These are phyloP conservation scores for Glycine tomentella DNA, from an alignment of 306 rosid species.

Conservation along the genomic window DNA sequence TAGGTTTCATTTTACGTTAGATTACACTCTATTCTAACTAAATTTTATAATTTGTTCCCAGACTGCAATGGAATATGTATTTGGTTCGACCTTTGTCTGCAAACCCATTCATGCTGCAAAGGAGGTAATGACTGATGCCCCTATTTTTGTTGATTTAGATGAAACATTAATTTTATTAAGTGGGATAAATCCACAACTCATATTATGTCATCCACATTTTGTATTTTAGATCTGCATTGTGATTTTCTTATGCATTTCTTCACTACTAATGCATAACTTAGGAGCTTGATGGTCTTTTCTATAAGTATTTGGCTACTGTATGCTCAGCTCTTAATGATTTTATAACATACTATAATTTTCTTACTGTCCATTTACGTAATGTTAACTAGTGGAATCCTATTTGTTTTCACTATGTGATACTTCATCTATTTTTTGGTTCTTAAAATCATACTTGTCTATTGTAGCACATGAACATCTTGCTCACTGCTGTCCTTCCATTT, in stretches of 20 bases:
- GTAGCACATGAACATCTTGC: slow-evolving; percentile 29
- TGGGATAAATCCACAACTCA: slow-evolving; percentile 20
- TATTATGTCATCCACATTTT: slow-evolving; percentile 27
- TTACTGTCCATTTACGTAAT: no score
- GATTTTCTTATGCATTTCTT: slow-evolving; percentile 1
- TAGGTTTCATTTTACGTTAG: slow-evolving; percentile 23
- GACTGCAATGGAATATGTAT: no score
- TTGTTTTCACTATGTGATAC: no score
- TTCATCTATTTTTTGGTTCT: no score
- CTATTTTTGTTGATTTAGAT: slow-evolving; percentile 28
- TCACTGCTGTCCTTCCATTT: slow-evolving; percentile 13
- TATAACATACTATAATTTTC: no score
- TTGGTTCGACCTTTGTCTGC: no score
- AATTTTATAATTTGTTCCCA: slow-evolving; percentile 50
- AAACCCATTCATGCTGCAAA: no score
- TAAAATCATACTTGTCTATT: slow-evolving; percentile 8
- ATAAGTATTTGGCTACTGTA: slow-evolving; percentile 2
- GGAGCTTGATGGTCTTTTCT: slow-evolving; percentile 8
- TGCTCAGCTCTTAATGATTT: no score
- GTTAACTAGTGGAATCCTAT: background rate
- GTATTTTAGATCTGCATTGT: background rate
- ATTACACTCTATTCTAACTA: slow-evolving; percentile 18
- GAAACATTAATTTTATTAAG: slow-evolving; percentile 25
- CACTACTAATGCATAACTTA: slow-evolving; percentile 9
- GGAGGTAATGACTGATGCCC: slow-evolving; percentile 57